These are phyloP conservation scores for Pseudophaeomoniella oleicola DNA, from an alignment of 2,329 filamentous ascomycete species.

Conservation along the genomic window DNA sequence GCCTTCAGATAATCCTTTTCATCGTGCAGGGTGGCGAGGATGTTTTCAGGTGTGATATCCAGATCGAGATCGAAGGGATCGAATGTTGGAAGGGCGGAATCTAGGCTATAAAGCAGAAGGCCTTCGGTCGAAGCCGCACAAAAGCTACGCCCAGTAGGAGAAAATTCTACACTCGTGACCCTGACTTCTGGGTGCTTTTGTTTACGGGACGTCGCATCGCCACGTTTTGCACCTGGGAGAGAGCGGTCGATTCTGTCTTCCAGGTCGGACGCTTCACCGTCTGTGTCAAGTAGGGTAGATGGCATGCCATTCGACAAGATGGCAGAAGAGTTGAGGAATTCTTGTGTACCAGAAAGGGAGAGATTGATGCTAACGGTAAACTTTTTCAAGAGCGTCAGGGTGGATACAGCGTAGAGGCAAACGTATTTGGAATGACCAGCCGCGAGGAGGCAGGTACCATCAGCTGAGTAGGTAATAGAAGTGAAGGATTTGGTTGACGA, in stretches of 20 bases:
- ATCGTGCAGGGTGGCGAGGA: slow-evolving; percentile 60
- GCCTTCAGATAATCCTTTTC: slow-evolving; percentile 80
- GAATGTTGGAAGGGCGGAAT: slow-evolving; percentile 56
- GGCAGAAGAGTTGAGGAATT: slow-evolving; percentile 85
- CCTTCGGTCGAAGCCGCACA: slow-evolving; percentile 93
- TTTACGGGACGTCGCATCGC: slow-evolving; percentile 61
- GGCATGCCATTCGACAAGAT: slow-evolving; percentile 78
- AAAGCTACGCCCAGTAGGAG: slow-evolving; percentile 77
- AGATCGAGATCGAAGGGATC: slow-evolving; percentile 95
- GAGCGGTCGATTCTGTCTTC: slow-evolving; percentile 69
- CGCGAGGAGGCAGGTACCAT: slow-evolving; percentile 79
- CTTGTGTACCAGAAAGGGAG: slow-evolving; percentile 90
- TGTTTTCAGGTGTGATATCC: slow-evolving; percentile 77
- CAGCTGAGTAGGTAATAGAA: slow-evolving; percentile 78
- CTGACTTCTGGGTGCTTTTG: slow-evolving; percentile 68
- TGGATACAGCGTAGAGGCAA: slow-evolving; percentile 87
- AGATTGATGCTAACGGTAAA: slow-evolving; percentile 92
- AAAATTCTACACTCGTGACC: slow-evolving; percentile 72
- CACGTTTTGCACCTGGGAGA: slow-evolving; percentile 74
- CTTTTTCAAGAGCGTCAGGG: slow-evolving; percentile 83
- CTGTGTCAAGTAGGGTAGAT: slow-evolving; percentile 67
- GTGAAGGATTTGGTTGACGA: slow-evolving; percentile 82
- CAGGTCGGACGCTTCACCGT: slow-evolving; percentile 75
- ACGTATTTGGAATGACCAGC: slow-evolving; percentile 98
- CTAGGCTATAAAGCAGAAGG: slow-evolving; percentile 81